Evolutionary conservation across 306 rosid species (phyloP), one percentile per base, ranked within the genome.

Genomic region (Vicia villosa): DNA sequence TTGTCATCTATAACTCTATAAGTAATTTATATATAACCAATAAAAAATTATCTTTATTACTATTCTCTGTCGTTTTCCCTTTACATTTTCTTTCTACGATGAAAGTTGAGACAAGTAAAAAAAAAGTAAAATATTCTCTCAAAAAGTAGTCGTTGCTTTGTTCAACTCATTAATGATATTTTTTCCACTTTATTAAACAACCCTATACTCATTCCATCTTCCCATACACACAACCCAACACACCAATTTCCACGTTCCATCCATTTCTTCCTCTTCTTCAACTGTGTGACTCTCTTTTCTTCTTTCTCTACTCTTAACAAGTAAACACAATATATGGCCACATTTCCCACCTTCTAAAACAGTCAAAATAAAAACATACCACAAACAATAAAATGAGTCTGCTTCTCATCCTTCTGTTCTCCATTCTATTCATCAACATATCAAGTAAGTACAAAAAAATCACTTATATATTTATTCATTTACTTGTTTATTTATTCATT

Each of bases 171-270:
- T 30, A 58, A 58, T 58, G 20, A 58, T 30, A 30, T 14, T 20
- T n/a, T 58, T 58, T 32, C 63, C 22, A 58, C 63, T 57, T 57
- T 58, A 30, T 58, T 32, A 58, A 30, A 58, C 63, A 40, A n/a
- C 41, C 10, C 0, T 3, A 14, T 3, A 0, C 21, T 52, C 59
- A 52, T 52, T 5, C 8, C 42, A 58, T 58, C 42, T 58, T 58
- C 63, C 5, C 63, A n/a, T 5, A 30, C 42, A 57, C 59, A 52
- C 34, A n/a, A 43, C 17, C 0, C 50, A 51, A 9, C n/a, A 0
- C 58, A 10, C 30, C 30, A 3, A 10, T 52, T 52, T 52, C 59
- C 59, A 52, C 4, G 15, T 10, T 21, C 32, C 59, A 57, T 57
- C 42, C 7, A 14, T 30, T 6, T 21, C 36, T 7, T 24, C n/a